Base-by-base conservation (phyloP, 768 basidiomycete species). In the Infundibulicybe gibba region DNA sequence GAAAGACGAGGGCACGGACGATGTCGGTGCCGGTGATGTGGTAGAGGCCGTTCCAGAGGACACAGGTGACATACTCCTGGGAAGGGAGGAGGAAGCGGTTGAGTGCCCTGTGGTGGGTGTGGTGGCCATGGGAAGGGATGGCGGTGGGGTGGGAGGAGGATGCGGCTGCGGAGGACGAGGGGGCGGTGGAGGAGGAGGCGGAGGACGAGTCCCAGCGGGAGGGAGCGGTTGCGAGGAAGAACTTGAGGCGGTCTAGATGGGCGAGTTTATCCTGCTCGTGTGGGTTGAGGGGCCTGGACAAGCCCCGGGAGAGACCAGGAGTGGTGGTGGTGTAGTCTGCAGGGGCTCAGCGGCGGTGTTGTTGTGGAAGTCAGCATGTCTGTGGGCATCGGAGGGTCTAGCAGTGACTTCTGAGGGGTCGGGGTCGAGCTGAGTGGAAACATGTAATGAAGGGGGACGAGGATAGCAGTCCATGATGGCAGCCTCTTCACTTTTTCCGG, bases 11-110 rank as follows among this genome's bases (percentile, higher is more conserved):
- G 3, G 93, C 91, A 53, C 94, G 79, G 25, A 97, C 94, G 61
- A 97, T 97, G 67, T 97, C 94, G 5, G 94, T 97, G 30, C 94
- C 94, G 2, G 94, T 95, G 67, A 97, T 91, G 60, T 95, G 90
- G 60, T 92, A 94, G 30, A 90, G 75, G 6, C 92, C 87, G 42
- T 84, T 82, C 94, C 94, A 97, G 14, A 91, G 76, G 9, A 97
- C 89, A 61, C 94, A 97, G 5, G 87, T 83, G 35, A 97, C 90
- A 57, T 84, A 87, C 63, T 90, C 94, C 42, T 88, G 83, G 47
- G 87, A 82, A 0, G 94, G 94, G 13, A 97, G 79, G 33, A 85
- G 76, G 65, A 97, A 97, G 25, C 92, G 79, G 57, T 90, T 88
- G 58, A 97, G 79, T 19, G 82, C 81, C 5, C 87, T 87, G 61